Evolutionary conservation across 169 alveolate species (phyloP).

Genomic region (Toxoplasma gondii): DNA sequence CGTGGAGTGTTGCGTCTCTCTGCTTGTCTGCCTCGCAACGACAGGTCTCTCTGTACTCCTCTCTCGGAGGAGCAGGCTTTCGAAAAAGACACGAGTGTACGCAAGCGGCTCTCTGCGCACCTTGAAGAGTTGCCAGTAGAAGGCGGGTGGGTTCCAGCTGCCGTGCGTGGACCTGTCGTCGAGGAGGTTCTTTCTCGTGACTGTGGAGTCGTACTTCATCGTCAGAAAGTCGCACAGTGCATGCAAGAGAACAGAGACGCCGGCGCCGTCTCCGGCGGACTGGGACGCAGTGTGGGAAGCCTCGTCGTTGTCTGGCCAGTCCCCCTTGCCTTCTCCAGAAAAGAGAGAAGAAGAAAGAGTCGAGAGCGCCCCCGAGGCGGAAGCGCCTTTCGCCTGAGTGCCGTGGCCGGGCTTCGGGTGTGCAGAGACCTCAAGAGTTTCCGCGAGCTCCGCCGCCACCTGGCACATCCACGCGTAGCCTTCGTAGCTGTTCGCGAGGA

Average conservation of each 20-base stretch:
- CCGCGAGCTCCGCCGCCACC: conserved; percentile 32
- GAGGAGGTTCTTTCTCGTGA: conserved; percentile 29
- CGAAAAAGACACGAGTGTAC: neutral
- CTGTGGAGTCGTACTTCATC: conserved; percentile 37
- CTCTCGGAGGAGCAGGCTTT: neutral
- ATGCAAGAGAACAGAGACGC: conserved; percentile 1
- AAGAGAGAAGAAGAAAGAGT: too few species aligned
- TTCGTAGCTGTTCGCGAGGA: conserved; percentile 35
- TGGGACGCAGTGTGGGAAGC: neutral
- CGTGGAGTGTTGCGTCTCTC: too few species aligned
- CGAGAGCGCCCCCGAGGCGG: too few species aligned
- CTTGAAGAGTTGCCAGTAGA: conserved; percentile 64
- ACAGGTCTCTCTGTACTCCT: neutral
- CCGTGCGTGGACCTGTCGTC: conserved; percentile 59
- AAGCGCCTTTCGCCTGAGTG: neutral
- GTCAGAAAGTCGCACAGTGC: conserved; percentile 52
- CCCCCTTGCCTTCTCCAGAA: neutral
- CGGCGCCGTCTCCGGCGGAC: neutral
- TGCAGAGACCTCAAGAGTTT: conserved; percentile 9
- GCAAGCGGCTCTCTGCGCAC: conserved; percentile 4
- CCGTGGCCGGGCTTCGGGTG: neutral
- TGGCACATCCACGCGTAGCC: conserved; percentile 46
- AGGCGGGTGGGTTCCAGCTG: conserved; percentile 63
- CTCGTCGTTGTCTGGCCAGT: neutral
- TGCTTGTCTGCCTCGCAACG: too few species aligned